phyloP scores from a whole-genome alignment of 352 stramenopile species.

The Globisporangium spinosum region DNA sequence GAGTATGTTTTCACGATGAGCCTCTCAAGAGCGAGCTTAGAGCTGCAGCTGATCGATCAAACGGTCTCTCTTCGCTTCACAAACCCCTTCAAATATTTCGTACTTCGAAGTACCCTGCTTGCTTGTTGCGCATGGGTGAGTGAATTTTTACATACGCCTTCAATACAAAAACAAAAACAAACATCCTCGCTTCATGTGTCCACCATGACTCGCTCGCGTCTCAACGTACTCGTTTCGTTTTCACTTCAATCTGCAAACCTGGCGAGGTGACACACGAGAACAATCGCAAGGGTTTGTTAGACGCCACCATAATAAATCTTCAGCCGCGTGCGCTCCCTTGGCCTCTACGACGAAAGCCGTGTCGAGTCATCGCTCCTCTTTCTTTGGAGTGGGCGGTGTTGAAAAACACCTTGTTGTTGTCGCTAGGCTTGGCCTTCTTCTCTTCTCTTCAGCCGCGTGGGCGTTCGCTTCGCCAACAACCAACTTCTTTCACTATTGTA shows the following conservation, averaged over 20 bases:
- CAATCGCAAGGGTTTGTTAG: not conserved
- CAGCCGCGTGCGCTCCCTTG: not conserved
- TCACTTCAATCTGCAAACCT: not conserved
- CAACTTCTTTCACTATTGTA: constrained; percentile 52
- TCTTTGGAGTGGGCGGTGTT: constrained; percentile 63
- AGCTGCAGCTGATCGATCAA: too few species aligned
- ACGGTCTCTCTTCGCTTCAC: not conserved
- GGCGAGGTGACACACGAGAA: not conserved
- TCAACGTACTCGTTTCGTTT: not conserved
- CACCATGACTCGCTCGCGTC: not conserved
- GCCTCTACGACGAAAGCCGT: not conserved
- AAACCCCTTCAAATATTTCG: not conserved
- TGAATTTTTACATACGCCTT: not conserved
- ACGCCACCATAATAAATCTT: not conserved
- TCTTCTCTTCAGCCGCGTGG: constrained; percentile 10
- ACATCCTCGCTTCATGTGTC: not conserved
- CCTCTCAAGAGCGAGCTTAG: too few species aligned
- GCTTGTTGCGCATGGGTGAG: not conserved
- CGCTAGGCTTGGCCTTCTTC: constrained; percentile 16
- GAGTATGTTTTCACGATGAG: too few species aligned
- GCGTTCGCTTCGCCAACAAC: constrained; percentile 1
- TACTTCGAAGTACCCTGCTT: not conserved
- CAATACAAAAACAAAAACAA: not conserved
- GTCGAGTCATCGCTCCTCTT: constrained; percentile 21
- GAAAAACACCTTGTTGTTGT: constrained; percentile 78